These are phyloP conservation scores for Populus simonii DNA, from an alignment of 345 rosid genomes.

Conservation along the genomic window DNA sequence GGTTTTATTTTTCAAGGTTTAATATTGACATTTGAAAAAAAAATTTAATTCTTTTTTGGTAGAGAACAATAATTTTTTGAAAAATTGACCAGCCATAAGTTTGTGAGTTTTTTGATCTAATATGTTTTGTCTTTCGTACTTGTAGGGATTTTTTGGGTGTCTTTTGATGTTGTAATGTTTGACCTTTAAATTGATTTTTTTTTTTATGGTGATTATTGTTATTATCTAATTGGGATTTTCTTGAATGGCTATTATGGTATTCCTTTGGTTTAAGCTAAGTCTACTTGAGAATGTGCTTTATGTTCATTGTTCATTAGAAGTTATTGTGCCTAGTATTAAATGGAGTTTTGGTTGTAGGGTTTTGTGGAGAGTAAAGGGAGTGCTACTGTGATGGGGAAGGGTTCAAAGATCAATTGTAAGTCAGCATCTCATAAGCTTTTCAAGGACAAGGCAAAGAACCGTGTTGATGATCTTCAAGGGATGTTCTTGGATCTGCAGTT, in stretches of 20 bases:
- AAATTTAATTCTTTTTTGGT: not conserved
- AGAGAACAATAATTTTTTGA: not conserved
- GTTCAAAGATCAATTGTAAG: slow-evolving; percentile 79
- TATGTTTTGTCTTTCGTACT: not conserved
- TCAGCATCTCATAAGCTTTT: slow-evolving; percentile 92
- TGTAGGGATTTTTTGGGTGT: not conserved
- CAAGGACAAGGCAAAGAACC: slow-evolving; percentile 92
- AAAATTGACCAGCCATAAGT: not conserved
- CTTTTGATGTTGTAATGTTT: not conserved
- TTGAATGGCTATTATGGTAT: not conserved
- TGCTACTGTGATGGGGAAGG: slow-evolving; percentile 62
- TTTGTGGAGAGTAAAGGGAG: slow-evolving; percentile 8
- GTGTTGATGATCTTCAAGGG: slow-evolving; percentile 96
- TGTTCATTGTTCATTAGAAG: not conserved
- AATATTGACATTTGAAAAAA: not conserved
- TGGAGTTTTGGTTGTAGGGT: not conserved
- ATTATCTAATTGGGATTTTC: not conserved
- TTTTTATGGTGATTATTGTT: not conserved
- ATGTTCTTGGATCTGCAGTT: slow-evolving; percentile 83
- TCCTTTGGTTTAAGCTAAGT: not conserved
- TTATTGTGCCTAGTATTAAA: not conserved
- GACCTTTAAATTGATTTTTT: not conserved
- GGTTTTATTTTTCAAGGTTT: not conserved
- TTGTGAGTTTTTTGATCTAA: not conserved
- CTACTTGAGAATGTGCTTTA: not conserved